Evolutionary conservation across 176 grass and related monocot genomes (phyloP), one percentile per base, ranked within the genome.

Genomic region (Guadua angustifolia): DNA sequence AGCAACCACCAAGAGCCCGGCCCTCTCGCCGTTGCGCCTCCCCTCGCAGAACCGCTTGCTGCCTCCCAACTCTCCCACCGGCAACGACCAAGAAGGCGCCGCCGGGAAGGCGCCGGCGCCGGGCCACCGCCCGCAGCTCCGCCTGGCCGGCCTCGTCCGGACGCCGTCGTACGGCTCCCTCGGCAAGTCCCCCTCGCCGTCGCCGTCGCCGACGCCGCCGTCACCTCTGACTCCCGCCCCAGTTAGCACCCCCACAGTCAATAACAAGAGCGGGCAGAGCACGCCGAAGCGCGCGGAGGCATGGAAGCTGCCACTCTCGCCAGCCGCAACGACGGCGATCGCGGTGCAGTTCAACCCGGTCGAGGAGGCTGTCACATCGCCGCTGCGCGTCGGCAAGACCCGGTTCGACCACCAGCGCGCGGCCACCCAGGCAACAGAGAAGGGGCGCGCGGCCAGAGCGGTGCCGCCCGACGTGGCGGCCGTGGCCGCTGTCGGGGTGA

Each of bases 141-240:
- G 21, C 33, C 86, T 77, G 5, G 6, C 29, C 18, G 88, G n/a
- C 29, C 87, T 82, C 87, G 7, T 67, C n/a, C 84, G 82, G 24
- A 89, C 92, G 38, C 90, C 84, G 53, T 83, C 86, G 15, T 74
- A 91, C 3, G 74, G 85, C 12, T 88, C 92, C 10, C 7, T 71
- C 5, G 58, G 26, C 60, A 88, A 66, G 56, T 85, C 85, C 9
- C 72, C 59, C 51, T 77, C 75, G 0, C 51, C 68, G 16, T 80
- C 81, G 10, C 63, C 74, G 5, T 78, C 89, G 3, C 79, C 78
- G 33, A 40, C 82, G 4, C 79, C 82, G 33, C 92, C 82, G 0
- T 75, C 84, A 6, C 88, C 89, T 8, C 78, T 82, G 24, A 79
- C 71, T 16, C 79, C 64, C 13, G 38, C 59, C 11, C 58, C 69